phyloP scores from a whole-genome alignment of 2,329 filamentous ascomycete species.

The Penicillium hesseltinei region DNA sequence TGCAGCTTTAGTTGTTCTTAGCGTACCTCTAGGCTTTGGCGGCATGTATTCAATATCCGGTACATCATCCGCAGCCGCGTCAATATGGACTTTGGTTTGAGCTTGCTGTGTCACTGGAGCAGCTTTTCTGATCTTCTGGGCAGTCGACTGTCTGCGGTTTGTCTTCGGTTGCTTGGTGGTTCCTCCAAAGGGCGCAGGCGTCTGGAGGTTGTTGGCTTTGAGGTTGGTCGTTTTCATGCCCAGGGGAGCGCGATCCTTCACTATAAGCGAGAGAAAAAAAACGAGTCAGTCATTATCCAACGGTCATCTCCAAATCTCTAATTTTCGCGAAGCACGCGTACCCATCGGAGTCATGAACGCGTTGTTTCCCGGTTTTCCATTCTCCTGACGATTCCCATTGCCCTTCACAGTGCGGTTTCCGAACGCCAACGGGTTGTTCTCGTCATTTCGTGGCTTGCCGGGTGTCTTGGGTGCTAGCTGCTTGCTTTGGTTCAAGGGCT shows the following conservation, averaged over 20 bases:
- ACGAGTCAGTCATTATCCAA: slow-evolving; percentile 11
- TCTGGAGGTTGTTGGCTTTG: slow-evolving; percentile 69
- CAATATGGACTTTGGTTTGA: slow-evolving; percentile 47
- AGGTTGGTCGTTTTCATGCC: slow-evolving; percentile 97
- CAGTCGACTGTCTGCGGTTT: slow-evolving; percentile 58
- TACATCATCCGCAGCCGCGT: slow-evolving; percentile 52
- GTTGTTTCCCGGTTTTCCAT: slow-evolving; percentile 59
- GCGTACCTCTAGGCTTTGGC: slow-evolving; percentile 60
- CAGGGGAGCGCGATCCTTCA: slow-evolving; percentile 73
- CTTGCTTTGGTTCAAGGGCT: slow-evolving; percentile 68
- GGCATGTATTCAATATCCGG: slow-evolving; percentile 90
- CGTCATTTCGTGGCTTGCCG: slow-evolving; percentile 78
- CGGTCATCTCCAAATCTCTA: background rate
- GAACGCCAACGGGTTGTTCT: slow-evolving; percentile 66
- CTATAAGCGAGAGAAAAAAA: slow-evolving; percentile 37
- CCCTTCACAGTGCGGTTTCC: slow-evolving; percentile 60
- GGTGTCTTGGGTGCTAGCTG: slow-evolving; percentile 73
- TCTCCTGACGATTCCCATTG: slow-evolving; percentile 58
- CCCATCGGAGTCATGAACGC: slow-evolving; percentile 78
- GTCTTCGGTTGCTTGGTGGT: slow-evolving; percentile 52
- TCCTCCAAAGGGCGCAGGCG: slow-evolving; percentile 61
- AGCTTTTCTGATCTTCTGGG: slow-evolving; percentile 60
- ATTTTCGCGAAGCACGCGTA: slow-evolving; percentile 44
- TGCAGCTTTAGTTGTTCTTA: slow-evolving; percentile 13
- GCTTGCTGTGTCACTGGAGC: slow-evolving; percentile 50